Evolutionary conservation across 2,329 filamentous ascomycete species (phyloP), one percentile per base, ranked within the genome.

Genomic region (Aureobasidium sp.): DNA sequence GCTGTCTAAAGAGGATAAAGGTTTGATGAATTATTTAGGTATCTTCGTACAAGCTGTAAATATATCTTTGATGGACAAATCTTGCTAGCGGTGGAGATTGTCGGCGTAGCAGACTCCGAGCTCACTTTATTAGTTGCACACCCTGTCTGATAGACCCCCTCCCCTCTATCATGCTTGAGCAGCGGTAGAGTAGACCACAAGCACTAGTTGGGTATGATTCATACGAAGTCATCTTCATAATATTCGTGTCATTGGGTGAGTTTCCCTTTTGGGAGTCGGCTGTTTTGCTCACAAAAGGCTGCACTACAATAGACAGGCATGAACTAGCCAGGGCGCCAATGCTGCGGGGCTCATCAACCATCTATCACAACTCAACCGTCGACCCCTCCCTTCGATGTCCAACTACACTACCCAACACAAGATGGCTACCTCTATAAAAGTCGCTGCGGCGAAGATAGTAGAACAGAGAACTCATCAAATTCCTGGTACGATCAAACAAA

Each of bases 371-470:
- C 41, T 41, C 53, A 23, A 46, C 39, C 10, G 5, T 15, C 1
- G 5, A 17, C 29, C 27, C 53, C 42, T 41, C 23, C 53, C 29
- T 15, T 26, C 13, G 13, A 23, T 34, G 37, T 34, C 27, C 20
- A 10, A 12, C 23, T 23, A 56, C 20, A 13, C 48, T 20, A 8
- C 15, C 15, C 48, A 3, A 29, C 62, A 63, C 61, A 48, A 53
- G 17, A 63, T 63, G 62, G 55, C 62, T 32, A 36, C 41, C 27
- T 60, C 53, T 7, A 62, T 64, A 48, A 62, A 62, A 50, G 62
- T 79, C 52, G 68, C 73, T 61, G 74, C 77, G 47, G 78, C 78
- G 32, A 78, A 78, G 67, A 77, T 79, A 57, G 70, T 80, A 42
- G 76, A 76, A 64, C 76, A 79, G 64, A 73, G 72, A 60, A 76